phyloP scores from a whole-genome alignment of 2,329 filamentous ascomycete species.

The Dryadomyces sulphureus region DNA sequence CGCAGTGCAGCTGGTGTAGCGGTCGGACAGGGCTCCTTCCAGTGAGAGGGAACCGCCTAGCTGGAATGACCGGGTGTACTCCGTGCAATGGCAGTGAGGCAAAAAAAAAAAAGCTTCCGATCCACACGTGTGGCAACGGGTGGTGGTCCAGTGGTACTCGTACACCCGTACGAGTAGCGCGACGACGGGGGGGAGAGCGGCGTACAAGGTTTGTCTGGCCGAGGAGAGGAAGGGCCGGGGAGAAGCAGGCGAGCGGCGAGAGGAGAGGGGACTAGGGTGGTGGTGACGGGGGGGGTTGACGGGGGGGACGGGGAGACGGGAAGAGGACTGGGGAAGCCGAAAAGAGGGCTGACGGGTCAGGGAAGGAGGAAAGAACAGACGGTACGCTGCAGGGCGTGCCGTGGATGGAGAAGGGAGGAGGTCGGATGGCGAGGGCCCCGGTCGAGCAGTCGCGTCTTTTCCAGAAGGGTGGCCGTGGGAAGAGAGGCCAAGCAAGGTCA shows the following conservation, averaged over 20 bases:
- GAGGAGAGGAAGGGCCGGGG: background rate
- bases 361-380: background rate
- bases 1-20: background rate
- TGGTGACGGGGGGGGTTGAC: background rate
- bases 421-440: background rate
- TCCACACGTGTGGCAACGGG: background rate
- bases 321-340: background rate
- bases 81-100: background rate
- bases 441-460: background rate
- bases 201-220: slow-evolving; percentile 1
- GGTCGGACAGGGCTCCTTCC: background rate
- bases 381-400: background rate
- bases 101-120: background rate
- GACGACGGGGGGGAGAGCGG: background rate
- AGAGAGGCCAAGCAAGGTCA: too few relatives aligned
- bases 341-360: background rate
- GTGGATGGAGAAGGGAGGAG: background rate
- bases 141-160: background rate
- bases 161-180: background rate
- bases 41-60: background rate
- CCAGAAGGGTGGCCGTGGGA: background rate
- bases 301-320: background rate
- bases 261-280: background rate
- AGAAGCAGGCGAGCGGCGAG: too few relatives aligned
- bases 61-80: slow-evolving; percentile 4